Conservation (phyloP, 305 asterid genomes). For the Rubia balearica region DNA sequence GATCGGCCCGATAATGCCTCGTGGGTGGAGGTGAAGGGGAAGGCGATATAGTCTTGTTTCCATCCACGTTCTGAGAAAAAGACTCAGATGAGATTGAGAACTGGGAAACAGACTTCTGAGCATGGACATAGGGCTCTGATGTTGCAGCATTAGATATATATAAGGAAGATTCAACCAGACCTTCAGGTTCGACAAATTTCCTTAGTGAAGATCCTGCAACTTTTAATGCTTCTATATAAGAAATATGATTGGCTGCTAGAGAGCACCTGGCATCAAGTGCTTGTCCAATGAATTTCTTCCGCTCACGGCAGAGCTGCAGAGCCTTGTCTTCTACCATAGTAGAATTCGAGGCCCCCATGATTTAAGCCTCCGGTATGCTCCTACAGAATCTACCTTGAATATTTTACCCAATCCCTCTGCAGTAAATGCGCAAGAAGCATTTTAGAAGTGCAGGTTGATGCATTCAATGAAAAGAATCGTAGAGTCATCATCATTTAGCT, state of each 20-base stretch:
- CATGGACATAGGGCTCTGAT: conserved; percentile 41
- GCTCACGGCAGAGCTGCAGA: conserved; percentile 83
- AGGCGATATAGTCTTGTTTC: conserved; percentile 41
- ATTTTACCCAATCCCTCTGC: background rate
- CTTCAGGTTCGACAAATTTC: conserved; percentile 66
- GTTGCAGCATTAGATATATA: conserved; percentile 41
- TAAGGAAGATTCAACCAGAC: conserved; percentile 41
- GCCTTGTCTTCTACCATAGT: conserved; percentile 79
- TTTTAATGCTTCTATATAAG: conserved; percentile 67
- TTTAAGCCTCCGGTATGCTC: background rate
- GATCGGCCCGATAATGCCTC: conserved; percentile 42
- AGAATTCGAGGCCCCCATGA: conserved; percentile 87
- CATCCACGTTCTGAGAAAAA: conserved; percentile 37
- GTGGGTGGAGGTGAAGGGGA: conserved; percentile 55
- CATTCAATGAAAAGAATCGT: background rate
- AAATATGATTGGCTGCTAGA: conserved; percentile 78
- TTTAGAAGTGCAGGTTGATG: background rate
- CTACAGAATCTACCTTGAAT: conserved; percentile 5
- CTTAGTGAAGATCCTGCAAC: conserved; percentile 58
- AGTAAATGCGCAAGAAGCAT: background rate
- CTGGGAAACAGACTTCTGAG: conserved; percentile 54
- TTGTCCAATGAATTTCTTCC: conserved; percentile 90
- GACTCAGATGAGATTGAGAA: conserved; percentile 40
- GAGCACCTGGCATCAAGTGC: conserved; percentile 95
- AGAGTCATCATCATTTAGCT: background rate